Evolutionary conservation across 257 asterid genomes (phyloP).

Genomic region (Solanum pinnatisectum): DNA sequence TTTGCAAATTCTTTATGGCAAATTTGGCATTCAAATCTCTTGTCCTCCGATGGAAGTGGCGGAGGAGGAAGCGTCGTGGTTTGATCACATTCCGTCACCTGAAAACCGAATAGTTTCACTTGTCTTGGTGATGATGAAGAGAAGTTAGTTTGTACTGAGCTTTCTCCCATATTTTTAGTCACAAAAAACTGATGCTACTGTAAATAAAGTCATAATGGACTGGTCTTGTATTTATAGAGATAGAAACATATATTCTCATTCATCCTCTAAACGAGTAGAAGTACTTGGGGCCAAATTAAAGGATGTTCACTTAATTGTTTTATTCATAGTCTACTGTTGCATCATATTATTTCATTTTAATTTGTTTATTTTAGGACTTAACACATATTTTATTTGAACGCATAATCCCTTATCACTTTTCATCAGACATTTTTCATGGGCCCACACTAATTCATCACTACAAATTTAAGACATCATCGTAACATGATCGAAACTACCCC

Average conservation of each 20-base stretch:
- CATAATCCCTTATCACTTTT: neutral
- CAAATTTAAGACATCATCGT: neutral
- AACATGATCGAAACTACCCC: neutral
- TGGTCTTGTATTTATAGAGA: neutral
- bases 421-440: neutral
- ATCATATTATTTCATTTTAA: neutral
- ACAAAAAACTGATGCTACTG: neutral
- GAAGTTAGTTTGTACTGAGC: slow-evolving; percentile 14
- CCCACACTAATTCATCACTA: neutral
- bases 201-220: neutral
- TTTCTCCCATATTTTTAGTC: slow-evolving; percentile 34
- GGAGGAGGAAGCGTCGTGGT: neutral
- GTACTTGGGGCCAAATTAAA: neutral
- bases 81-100: slow-evolving; percentile 9
- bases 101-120: slow-evolving; percentile 53
- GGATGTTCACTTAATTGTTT: neutral
- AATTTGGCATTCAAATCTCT: slow-evolving; percentile 56
- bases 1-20: slow-evolving; percentile 47
- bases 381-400: neutral
- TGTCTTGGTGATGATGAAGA: slow-evolving; percentile 13
- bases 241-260: neutral
- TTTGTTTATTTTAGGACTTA: neutral
- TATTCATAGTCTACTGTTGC: neutral
- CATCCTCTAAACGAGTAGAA: neutral
- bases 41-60: slow-evolving; percentile 10